Evolutionary conservation across 495 filamentous ascomycete genomes (phyloP), one percentile per base, ranked within the genome.

Genomic region (Lichenothelia convexa): DNA sequence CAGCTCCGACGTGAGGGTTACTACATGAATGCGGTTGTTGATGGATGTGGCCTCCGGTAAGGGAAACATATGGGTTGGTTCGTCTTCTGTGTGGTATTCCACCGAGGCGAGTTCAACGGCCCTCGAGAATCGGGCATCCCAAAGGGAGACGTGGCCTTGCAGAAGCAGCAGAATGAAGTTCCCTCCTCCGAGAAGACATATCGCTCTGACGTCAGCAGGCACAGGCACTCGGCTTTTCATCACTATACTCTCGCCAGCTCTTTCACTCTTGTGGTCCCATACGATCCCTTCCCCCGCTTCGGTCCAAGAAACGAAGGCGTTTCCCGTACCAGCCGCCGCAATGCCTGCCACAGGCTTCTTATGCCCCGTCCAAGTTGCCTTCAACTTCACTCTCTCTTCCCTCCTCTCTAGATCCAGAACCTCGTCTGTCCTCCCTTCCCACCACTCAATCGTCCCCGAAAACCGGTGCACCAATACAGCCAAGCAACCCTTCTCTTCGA

Each of bases 391-490:
- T 5, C 84, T 68, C 34, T 67, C 63, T n/a, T 60, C 54, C 21
- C 71, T 71, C 13, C 76, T 69, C 8, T 73, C 70, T 6, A 79
- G 78, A 55, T 89, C 89, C 40, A 95, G 80, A 11, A 95, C 58
- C 30, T 74, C 62, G 43, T 91, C 81, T 16, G 93, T 61, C 39
- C 73, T 74, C 38, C 71, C 77, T 41, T 83, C 70, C 51, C 80
- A 82, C 61, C 83, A 82, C 42, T 78, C 72, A 39, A 95, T 70
- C 30, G 69, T 69, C 32, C 87, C 86, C 42, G 92, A 82, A 46
- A 93, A 93, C 45, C 77, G 71, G 50, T 95, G 86, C 11, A 81
- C 61, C 5, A 99, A 59, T n/a, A 95, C 50, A 29, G 73, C 73
- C 23, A 95, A 60, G n/a, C n/a, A n/a, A 23, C 72, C 63, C 17